Base-by-base conservation (phyloP, 1,284 basidiomycete genomes). In the Tilletia caries region DNA sequence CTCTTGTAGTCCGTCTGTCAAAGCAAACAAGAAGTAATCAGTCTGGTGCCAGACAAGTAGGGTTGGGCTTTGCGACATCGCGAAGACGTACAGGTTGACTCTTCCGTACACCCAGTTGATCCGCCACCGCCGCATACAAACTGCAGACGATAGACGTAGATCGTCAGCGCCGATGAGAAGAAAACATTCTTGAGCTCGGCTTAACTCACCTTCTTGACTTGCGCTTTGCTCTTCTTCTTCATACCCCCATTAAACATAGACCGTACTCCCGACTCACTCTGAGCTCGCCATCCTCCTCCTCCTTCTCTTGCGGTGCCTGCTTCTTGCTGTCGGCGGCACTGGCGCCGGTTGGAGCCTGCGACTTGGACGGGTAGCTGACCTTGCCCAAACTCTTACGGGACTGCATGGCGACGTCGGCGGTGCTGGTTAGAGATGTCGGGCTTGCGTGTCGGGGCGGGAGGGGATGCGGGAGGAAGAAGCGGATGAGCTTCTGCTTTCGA, bases 121-220 rank as follows among this genome's bases (percentile, higher is more conserved):
- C 93, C 23, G 92, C 94, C 13, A 98, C 86, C 3, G 95, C 92
- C 54, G 93, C 91, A 85, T 91, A 98, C 48, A 97, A 89, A 85
- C 76, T 76, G 67, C 15, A 20, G 3, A 20, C 10, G 37, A 41
- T 15, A 41, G 37, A 15, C n/a, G 52, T 10, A 13, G 58, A 67
- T n/a, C 6, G n/a, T 34, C 23, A 25, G 15, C 18, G 18, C 43
- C 32, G 34, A n/a, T 8, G 52, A n/a, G 8, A 20, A 13, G 33
- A 13, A 50, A 10, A 41, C 37, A 41, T 41, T 41, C 37, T 41
- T 15, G 37, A 10, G 37, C 10, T 15, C 37, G 37, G 15, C 44
- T 18, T 20, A 10, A 50, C 68, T 65, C 64, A 68, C 68, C 44
- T 74, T 77, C 29, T 74, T 70, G 65, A 71, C 71, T 41, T 75